phyloP scores from a whole-genome alignment of 306 rosid species.

The Corylus americana region DNA sequence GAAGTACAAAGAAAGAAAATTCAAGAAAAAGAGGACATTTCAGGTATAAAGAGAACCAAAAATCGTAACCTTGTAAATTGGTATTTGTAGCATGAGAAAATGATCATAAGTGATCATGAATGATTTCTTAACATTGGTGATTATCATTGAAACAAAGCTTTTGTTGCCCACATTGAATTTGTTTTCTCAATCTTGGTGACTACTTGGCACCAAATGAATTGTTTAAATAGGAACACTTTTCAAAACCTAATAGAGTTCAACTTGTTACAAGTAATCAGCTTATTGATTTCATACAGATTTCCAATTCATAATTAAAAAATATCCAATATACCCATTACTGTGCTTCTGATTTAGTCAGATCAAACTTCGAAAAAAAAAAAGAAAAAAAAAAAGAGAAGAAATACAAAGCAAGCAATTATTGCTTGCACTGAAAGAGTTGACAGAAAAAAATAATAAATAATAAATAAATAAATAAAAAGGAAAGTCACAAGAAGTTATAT shows the following conservation, averaged over 20 bases:
- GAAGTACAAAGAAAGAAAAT: background rate
- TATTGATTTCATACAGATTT: background rate
- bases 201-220: background rate
- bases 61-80: background rate
- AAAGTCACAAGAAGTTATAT: background rate
- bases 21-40: background rate
- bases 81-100: background rate
- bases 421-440: background rate
- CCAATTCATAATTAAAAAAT: background rate
- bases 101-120: background rate
- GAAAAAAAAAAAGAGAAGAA: background rate
- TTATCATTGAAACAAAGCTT: background rate
- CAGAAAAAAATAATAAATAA: background rate
- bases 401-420: background rate
- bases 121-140: background rate
- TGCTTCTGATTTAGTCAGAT: background rate
- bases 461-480: no score
- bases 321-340: background rate
- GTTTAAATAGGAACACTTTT: background rate
- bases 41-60: background rate
- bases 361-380: background rate
- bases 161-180: background rate
- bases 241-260: constrained; percentile 1
- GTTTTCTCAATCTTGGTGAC: background rate
- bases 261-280: background rate